phyloP scores from a whole-genome alignment of 768 basidiomycete species.

The Lactifluus hygrophoroides region DNA sequence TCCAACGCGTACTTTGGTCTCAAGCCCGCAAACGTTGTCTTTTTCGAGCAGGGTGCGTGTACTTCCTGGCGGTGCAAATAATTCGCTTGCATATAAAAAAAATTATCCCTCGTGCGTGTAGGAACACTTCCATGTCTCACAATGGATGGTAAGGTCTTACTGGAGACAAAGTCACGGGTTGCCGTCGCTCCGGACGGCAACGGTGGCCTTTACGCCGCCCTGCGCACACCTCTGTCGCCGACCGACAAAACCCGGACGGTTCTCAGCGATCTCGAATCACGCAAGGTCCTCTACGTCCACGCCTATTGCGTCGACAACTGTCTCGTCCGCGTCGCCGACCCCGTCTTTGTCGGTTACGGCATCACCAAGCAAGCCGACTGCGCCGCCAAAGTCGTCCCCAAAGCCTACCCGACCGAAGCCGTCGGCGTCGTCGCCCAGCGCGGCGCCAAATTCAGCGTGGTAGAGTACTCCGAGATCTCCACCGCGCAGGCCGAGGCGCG shows the following conservation, averaged over 20 bases:
- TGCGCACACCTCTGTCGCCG: slow-evolving; percentile 63
- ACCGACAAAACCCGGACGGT: slow-evolving; percentile 59
- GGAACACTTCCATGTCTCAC: slow-evolving; percentile 94
- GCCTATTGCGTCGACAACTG: slow-evolving; percentile 99
- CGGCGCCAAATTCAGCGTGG: slow-evolving; percentile 80
- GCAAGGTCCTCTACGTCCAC: slow-evolving; percentile 82
- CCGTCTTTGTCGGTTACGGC: slow-evolving; percentile 93
- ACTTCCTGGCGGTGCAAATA: too few relatives aligned
- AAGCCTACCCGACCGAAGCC: slow-evolving; percentile 75
- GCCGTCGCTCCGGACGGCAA: slow-evolving; percentile 99
- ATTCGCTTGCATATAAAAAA: not conserved
- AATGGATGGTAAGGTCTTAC: slow-evolving; percentile 87
- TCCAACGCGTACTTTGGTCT: slow-evolving; percentile 78
- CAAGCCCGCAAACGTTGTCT: slow-evolving; percentile 64
- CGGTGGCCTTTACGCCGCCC: slow-evolving; percentile 93
- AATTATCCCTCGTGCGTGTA: slow-evolving; percentile 25
- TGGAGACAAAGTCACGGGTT: slow-evolving; percentile 67
- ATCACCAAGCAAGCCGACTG: slow-evolving; percentile 83
- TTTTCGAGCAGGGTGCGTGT: slow-evolving; percentile 92
- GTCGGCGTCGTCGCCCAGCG: slow-evolving; percentile 91
- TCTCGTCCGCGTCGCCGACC: slow-evolving; percentile 94
- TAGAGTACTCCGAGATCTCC: slow-evolving; percentile 96
- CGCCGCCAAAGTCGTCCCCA: slow-evolving; percentile 94
- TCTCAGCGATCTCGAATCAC: slow-evolving; percentile 69
- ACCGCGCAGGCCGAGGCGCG: slow-evolving; percentile 77